A percentile compares a stretch with the other conserved stretches of the same genome.
These are phyloP conservation scores for Pisolithus thermaeus DNA, from an alignment of 1,284 basidiomycete genomes.

Conservation along the genomic window DNA sequence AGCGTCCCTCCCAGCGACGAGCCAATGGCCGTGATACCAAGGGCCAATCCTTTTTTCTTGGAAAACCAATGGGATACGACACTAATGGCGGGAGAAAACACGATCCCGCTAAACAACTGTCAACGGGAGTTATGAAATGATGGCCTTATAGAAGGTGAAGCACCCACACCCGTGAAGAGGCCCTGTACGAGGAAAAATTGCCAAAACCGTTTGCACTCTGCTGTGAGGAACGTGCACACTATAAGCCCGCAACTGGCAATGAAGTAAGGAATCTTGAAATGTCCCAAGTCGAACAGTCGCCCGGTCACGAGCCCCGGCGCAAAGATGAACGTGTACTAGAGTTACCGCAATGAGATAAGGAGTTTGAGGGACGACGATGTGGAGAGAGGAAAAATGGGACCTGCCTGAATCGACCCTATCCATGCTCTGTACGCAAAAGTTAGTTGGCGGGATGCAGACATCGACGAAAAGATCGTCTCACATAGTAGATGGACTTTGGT, in stretches of 20 bases:
- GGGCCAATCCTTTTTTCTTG: constrained; percentile 33
- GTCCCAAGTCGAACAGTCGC: constrained; percentile 26
- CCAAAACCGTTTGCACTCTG: constrained; percentile 47
- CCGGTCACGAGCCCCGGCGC: constrained; percentile 27
- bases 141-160: not conserved
- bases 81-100: constrained; percentile 41
- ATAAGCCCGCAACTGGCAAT: constrained; percentile 36
- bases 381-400: not conserved
- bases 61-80: constrained; percentile 46
- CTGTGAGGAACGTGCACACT: constrained; percentile 41
- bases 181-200: constrained; percentile 50
- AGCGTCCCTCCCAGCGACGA: constrained; percentile 40
- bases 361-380: too few relatives aligned
- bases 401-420: constrained; percentile 34
- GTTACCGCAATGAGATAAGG: not conserved
- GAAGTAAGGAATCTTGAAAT: constrained; percentile 29
- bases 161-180: constrained; percentile 35
- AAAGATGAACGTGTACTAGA: constrained; percentile 36
- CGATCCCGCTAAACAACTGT: constrained; percentile 25
- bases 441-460: not conserved
- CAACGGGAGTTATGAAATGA: not conserved
- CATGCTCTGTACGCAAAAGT: constrained; percentile 24
- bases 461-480: not conserved
- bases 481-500: constrained; percentile 27
- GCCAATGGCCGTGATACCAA: constrained; percentile 38